A percentile compares a stretch with the other conserved stretches of the same genome.
Evolutionary conservation across 305 asterid species (phyloP).

Genomic region (Salvia sclarea): DNA sequence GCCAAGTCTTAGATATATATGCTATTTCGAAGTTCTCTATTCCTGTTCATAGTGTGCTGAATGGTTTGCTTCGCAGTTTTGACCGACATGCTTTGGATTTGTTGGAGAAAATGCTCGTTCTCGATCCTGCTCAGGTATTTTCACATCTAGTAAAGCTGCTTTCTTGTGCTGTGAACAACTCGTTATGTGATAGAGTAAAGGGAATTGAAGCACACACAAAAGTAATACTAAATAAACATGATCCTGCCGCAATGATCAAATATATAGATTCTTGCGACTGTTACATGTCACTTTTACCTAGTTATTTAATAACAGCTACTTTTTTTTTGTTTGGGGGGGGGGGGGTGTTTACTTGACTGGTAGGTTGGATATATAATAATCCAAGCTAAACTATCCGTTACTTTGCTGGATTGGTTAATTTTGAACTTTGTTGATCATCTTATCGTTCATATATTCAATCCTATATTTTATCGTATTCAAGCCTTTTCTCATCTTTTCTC

Average conservation of each 20-base stretch:
- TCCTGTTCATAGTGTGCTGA: slow-evolving; percentile 31
- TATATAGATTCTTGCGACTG: not conserved
- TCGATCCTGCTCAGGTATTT: slow-evolving; percentile 95
- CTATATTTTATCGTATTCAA: too few species aligned
- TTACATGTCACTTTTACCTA: slow-evolving; percentile 6
- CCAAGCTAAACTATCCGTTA: too few species aligned
- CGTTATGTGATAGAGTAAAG: not conserved
- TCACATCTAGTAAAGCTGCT: slow-evolving; percentile 23
- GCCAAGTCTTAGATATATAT: slow-evolving; percentile 18
- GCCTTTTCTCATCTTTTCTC: slow-evolving; percentile 13
- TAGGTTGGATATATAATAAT: too few species aligned
- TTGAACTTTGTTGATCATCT: too few species aligned
- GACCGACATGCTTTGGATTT: slow-evolving; percentile 89
- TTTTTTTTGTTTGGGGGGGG: too few species aligned
- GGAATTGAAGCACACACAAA: not conserved
- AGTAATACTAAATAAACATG: not conserved
- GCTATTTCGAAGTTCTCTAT: slow-evolving; percentile 13
- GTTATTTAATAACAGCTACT: not conserved
- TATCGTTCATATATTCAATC: too few species aligned
- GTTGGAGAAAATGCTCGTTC: slow-evolving; percentile 89
- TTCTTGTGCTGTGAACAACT: slow-evolving; percentile 11
- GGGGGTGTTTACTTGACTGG: too few species aligned
- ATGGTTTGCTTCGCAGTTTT: slow-evolving; percentile 57
- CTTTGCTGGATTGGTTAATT: too few species aligned
- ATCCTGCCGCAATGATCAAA: not conserved